phyloP scores from a whole-genome alignment of 768 basidiomycete genomes.

The Mycena alexandri region DNA sequence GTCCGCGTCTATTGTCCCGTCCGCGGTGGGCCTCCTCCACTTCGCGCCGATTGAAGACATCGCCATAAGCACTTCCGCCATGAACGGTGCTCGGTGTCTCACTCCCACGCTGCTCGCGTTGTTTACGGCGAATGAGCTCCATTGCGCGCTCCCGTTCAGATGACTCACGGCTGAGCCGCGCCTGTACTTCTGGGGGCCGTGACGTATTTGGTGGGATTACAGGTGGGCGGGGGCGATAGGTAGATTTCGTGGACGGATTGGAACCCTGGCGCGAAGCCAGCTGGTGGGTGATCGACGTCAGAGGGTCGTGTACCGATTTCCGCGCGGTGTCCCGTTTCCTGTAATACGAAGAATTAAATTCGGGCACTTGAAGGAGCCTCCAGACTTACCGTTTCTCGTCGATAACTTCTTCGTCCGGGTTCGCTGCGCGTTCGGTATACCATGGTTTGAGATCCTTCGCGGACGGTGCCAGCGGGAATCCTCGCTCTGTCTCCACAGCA shows the following conservation, averaged over 20 bases:
- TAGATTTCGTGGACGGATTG: slow-evolving; percentile 43
- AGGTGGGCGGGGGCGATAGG: slow-evolving; percentile 39
- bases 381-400: slow-evolving; percentile 56
- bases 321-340: slow-evolving; percentile 75
- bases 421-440: slow-evolving; percentile 64
- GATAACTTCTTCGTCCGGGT: slow-evolving; percentile 44
- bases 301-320: slow-evolving; percentile 77
- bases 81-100: slow-evolving; percentile 80
- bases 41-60: slow-evolving; percentile 77
- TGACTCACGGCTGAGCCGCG: slow-evolving; percentile 77
- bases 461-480: slow-evolving; percentile 79
- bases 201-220: slow-evolving; percentile 38
- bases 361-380: not conserved
- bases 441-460: slow-evolving; percentile 86
- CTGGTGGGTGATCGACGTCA: slow-evolving; percentile 79
- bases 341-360: slow-evolving; percentile 10
- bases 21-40: slow-evolving; percentile 79
- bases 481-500: slow-evolving; percentile 72
- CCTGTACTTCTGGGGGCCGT: slow-evolving; percentile 60
- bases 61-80: slow-evolving; percentile 68
- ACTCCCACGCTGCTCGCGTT: slow-evolving; percentile 72
- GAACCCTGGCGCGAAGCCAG: slow-evolving; percentile 58
- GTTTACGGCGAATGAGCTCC: slow-evolving; percentile 77
- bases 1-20: slow-evolving; percentile 44
- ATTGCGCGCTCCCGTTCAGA: slow-evolving; percentile 81